Evolutionary conservation across 495 filamentous ascomycete species (phyloP).

Genomic region (Penicillium taxi): DNA sequence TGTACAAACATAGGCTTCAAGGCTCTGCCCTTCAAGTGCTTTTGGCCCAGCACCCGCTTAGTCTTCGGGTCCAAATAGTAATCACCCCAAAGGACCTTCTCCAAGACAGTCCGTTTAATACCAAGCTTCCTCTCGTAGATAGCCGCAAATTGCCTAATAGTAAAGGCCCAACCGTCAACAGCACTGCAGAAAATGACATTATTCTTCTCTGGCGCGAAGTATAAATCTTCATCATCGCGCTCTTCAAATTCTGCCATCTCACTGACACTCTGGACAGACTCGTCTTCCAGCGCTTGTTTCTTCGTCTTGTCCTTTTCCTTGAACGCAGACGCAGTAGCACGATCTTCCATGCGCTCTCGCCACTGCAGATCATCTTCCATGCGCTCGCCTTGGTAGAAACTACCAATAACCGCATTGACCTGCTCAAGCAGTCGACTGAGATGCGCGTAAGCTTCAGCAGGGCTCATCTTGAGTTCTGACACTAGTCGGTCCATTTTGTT

Average conservation of each 20-base stretch:
- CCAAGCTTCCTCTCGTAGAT: slow-evolving; percentile 96
- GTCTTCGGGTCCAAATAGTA: slow-evolving; percentile 97
- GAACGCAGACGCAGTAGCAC: slow-evolving; percentile 51
- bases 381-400: slow-evolving; percentile 94
- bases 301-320: slow-evolving; percentile 31
- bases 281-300: slow-evolving; percentile 41
- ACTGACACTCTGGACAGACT: slow-evolving; percentile 31
- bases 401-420: slow-evolving; percentile 94
- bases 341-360: slow-evolving; percentile 86
- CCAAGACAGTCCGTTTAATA: slow-evolving; percentile 81
- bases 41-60: slow-evolving; percentile 80
- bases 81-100: slow-evolving; percentile 95
- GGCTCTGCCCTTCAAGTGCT: slow-evolving; percentile 84
- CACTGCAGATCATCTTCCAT: slow-evolving; percentile 99
- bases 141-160: slow-evolving; percentile 83
- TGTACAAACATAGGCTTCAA: slow-evolving; percentile 98
- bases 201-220: slow-evolving; percentile 96
- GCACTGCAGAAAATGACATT: slow-evolving; percentile 99
- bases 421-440: slow-evolving; percentile 87
- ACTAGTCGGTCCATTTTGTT: slow-evolving; percentile 97
- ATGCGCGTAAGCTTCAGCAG: slow-evolving; percentile 81
- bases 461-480: slow-evolving; percentile 87
- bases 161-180: slow-evolving; percentile 97
- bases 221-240: slow-evolving; percentile 92
- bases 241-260: slow-evolving; percentile 66